Conservation (phyloP, 371 early-diverging fungal species). For the Zychaea mexicana region DNA sequence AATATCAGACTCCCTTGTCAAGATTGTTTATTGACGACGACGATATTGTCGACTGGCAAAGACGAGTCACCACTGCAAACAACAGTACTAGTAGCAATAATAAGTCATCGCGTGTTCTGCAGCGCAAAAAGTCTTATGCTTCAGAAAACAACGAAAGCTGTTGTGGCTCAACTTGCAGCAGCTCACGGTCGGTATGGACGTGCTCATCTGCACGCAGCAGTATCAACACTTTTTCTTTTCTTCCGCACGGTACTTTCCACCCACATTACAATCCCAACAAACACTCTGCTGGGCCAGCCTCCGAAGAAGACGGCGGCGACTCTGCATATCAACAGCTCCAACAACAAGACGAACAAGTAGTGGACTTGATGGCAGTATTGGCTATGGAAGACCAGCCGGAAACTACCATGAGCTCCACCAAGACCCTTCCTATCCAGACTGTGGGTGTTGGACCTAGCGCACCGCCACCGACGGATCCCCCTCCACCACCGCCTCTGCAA, state of each 20-base stretch:
- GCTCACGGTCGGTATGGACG: background rate
- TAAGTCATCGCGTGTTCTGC: background rate
- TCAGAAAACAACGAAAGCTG: background rate
- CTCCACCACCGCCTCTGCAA: conserved; percentile 17
- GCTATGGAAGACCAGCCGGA: background rate
- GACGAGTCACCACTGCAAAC: background rate
- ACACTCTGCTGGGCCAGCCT: background rate
- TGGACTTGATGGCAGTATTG: background rate
- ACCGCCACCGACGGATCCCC: conserved; percentile 1
- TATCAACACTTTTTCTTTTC: background rate
- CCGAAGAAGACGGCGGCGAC: background rate
- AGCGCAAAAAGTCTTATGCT: background rate
- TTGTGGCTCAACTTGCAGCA: background rate
- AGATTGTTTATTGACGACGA: background rate
- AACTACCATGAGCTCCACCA: background rate
- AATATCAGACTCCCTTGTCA: background rate
- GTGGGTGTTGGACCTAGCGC: background rate
- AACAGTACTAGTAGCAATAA: background rate
- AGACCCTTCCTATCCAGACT: background rate
- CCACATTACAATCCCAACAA: background rate
- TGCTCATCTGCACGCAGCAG: background rate
- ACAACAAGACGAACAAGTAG: background rate
- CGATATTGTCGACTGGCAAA: background rate
- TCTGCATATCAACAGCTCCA: no score
- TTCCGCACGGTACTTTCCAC: background rate